Base-by-base conservation (phyloP, 2,329 filamentous ascomycete species). In the Beauveria scarabaeidicola region DNA sequence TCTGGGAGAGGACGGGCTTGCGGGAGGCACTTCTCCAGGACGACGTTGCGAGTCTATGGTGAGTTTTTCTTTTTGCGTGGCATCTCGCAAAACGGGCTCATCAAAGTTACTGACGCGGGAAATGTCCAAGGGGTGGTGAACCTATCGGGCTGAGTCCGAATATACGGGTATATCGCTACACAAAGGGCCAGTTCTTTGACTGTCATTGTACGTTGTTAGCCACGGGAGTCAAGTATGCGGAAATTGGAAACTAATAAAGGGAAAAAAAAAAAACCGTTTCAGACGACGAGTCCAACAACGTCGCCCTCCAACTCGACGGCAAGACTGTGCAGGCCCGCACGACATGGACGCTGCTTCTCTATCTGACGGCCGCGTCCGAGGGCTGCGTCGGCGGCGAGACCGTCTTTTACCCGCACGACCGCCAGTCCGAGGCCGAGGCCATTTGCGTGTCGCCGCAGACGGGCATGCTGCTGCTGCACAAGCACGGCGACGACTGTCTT, bases 321-420 rank as follows among this genome's bases (percentile, higher is more conserved):
- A 53, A 36, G 19, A 69, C 71, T 0, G 63, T 69, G 29, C 66
- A 68, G 27, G 72, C 69, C 29, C 68, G 70, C 36, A 97, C 93
- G 5, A 97, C 91, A 0, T 97, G 92, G 91, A 97, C 93, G 0
- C 77, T 96, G 5, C 79, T 97, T 0, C 81, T 97, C 40, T 97
- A 97, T 69, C 80, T 97, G 58, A 94, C 89, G 1, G 90, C 87
- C 1, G 78, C 84, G 2, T 75, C 81, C 1, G 89, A 89, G 7
- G 89, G 88, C 4, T 95, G 91, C 66, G 72, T 82, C 23, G 93
- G 93, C 23, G 93, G 93, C 36, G 90, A 96, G 73, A 97, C 93
- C 0, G 90, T 94, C 36, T 97, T 97, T 72, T 95, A 95, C 69
- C 89, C 90, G 0, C 85, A 89, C 63, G 81, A 85, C 66, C 75